Percentiles rank a stretch among this genome's conserved stretches.
Conservation (phyloP, 768 basidiomycete species). For the Leccinum truebloodii region DNA sequence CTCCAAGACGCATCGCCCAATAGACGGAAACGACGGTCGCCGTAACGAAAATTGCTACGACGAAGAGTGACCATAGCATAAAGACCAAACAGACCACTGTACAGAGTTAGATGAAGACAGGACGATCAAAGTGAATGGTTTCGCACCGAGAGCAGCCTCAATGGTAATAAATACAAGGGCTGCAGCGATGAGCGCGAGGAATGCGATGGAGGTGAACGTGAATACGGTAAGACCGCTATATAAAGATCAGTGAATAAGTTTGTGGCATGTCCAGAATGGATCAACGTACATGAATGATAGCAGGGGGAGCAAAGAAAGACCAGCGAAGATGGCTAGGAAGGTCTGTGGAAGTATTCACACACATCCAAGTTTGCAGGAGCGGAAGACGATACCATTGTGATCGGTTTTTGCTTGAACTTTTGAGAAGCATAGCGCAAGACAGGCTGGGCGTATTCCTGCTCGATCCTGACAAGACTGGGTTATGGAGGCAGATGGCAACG, state of each 20-base stretch:
- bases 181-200: constrained; percentile 38
- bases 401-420: constrained; percentile 26
- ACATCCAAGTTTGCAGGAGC: background rate
- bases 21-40: constrained; percentile 32
- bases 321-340: constrained; percentile 41
- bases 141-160: constrained; percentile 33
- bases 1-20: constrained; percentile 34
- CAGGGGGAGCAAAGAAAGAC: constrained; percentile 37
- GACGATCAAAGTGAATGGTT: background rate
- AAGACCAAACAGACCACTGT: constrained; percentile 38
- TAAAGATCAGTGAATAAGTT: background rate
- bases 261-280: constrained; percentile 8
- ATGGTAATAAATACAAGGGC: constrained; percentile 34
- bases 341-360: constrained; percentile 33
- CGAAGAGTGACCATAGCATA: constrained; percentile 33
- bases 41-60: constrained; percentile 38
- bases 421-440: constrained; percentile 27
- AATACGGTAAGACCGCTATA: constrained; percentile 37
- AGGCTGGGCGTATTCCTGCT: constrained; percentile 46
- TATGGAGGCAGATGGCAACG: background rate
- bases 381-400: constrained; percentile 25
- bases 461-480: constrained; percentile 35
- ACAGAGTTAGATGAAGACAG: constrained; percentile 1
- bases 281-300: constrained; percentile 42
- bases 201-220: constrained; percentile 35